These are phyloP conservation scores for Plasmopara halstedii DNA, from an alignment of 352 stramenopile genomes.

Conservation along the genomic window DNA sequence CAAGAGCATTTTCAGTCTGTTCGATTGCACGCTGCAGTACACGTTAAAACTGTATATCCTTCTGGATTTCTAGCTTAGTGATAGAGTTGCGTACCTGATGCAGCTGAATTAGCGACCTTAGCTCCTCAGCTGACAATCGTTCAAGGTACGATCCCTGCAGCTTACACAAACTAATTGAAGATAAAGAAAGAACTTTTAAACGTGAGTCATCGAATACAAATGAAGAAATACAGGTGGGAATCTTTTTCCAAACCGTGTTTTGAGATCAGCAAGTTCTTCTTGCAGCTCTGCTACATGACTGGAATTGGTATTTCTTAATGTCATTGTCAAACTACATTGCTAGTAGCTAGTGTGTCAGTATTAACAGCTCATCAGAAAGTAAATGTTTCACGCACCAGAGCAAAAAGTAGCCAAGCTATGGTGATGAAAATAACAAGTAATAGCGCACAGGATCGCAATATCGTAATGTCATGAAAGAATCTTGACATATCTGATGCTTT, in stretches of 20 bases:
- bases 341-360: neutral
- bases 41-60: no score
- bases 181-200: neutral
- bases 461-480: conserved; percentile 16
- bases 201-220: neutral
- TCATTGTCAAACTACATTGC: conserved; percentile 21
- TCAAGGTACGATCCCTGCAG: conserved; percentile 36
- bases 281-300: conserved; percentile 12
- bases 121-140: conserved; percentile 16
- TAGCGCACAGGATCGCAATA: conserved; percentile 27
- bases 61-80: neutral
- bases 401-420: conserved; percentile 43
- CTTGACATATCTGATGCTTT: conserved; percentile 9
- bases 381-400: conserved; percentile 25
- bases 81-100: conserved; percentile 32
- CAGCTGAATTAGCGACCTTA: conserved; percentile 54
- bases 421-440: conserved; percentile 37
- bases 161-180: conserved; percentile 27
- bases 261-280: conserved; percentile 9
- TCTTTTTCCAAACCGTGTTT: conserved; percentile 13
- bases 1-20: conserved; percentile 41
- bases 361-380: neutral
- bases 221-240: neutral
- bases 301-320: conserved; percentile 4
- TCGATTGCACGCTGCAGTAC: conserved; percentile 35